Percentiles rank a stretch among this genome's conserved stretches.
Evolutionary conservation across 148 eudicot genomes (phyloP).

Genomic region (Persicaria tinctoria): DNA sequence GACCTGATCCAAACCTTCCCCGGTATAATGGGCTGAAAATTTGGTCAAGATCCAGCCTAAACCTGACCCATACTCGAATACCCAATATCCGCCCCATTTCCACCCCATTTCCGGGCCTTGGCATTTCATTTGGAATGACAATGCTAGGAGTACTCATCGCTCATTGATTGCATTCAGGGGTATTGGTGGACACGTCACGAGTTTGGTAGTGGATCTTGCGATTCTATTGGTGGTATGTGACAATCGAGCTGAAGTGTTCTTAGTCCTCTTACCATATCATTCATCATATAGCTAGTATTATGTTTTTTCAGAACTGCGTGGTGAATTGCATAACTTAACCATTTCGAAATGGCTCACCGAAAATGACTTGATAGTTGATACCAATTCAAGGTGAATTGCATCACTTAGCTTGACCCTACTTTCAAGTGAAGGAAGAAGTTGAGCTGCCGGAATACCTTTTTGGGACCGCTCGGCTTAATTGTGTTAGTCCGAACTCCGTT

Average conservation of each 20-base stretch:
- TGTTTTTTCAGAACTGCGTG: background rate
- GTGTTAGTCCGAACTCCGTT: slow-evolving; percentile 45
- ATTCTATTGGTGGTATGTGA: slow-evolving; percentile 71
- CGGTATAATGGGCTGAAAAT: too few species aligned
- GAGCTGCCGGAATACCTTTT: slow-evolving; percentile 94
- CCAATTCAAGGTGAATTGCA: too few species aligned
- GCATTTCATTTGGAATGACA: slow-evolving; percentile 1
- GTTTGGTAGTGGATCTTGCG: slow-evolving; percentile 94
- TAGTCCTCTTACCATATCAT: background rate
- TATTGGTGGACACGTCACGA: slow-evolving; percentile 94
- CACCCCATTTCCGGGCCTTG: background rate
- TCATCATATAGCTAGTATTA: too few species aligned
- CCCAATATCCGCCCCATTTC: too few species aligned
- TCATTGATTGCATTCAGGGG: slow-evolving; percentile 44
- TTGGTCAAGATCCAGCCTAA: too few species aligned
- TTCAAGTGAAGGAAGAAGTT: slow-evolving; percentile 68
- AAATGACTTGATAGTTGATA: too few species aligned
- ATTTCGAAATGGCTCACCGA: too few species aligned
- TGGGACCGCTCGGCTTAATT: slow-evolving; percentile 63
- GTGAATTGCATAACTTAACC: background rate
- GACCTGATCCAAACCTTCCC: too few species aligned
- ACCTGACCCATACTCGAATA: too few species aligned
- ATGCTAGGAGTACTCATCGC: background rate
- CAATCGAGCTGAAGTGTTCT: background rate
- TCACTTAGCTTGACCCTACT: slow-evolving; percentile 10